Conservation (phyloP, 805 yeast genomes). For the Blastobotrys terrestris region DNA sequence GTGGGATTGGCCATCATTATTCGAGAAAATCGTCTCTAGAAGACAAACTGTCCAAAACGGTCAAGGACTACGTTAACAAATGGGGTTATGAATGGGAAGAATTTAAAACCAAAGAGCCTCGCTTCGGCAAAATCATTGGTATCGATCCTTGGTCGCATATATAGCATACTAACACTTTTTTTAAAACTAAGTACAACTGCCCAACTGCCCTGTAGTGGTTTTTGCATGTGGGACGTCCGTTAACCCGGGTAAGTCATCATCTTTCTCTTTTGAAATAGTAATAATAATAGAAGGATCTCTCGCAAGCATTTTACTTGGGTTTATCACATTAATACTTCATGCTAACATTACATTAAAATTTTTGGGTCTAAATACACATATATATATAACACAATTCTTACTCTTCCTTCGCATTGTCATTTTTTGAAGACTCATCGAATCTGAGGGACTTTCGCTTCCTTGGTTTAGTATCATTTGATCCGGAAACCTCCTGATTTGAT, state of each 20-base stretch:
- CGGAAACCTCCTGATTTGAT: background rate
- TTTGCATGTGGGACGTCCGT: no score
- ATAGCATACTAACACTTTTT: conserved; percentile 2
- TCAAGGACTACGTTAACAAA: conserved; percentile 30
- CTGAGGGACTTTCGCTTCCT: conserved; percentile 19
- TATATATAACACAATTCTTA: background rate
- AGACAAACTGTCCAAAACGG: conserved; percentile 29
- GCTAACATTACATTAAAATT: background rate
- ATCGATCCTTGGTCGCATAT: conserved; percentile 36
- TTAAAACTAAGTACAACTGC: no score
- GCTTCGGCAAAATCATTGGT: conserved; percentile 36
- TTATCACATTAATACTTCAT: background rate
- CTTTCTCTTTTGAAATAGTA: no score
- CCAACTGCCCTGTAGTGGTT: no score
- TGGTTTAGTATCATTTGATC: conserved; percentile 3
- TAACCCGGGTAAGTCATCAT: no score
- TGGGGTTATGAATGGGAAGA: conserved; percentile 36
- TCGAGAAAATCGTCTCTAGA: conserved; percentile 23
- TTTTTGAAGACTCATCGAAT: conserved; percentile 15
- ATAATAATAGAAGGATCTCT: no score
- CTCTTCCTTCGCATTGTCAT: background rate
- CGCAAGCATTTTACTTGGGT: background rate
- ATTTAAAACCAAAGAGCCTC: conserved; percentile 28
- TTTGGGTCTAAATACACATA: background rate
- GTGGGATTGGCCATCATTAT: conserved; percentile 30